These are phyloP conservation scores for Isatis lusitanica DNA, from an alignment of 441 rosid genomes.

Conservation along the genomic window DNA sequence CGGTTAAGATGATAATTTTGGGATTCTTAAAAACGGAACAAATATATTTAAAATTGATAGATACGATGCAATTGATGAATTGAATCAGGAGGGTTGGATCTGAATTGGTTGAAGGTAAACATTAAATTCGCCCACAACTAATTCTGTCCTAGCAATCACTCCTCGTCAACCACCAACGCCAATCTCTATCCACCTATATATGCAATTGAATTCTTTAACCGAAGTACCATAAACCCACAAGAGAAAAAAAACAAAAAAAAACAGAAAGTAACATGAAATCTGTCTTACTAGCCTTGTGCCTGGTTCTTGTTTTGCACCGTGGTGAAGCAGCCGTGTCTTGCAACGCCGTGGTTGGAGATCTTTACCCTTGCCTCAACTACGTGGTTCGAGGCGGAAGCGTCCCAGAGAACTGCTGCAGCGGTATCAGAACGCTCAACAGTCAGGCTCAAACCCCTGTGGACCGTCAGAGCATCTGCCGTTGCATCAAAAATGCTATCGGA, in stretches of 20 bases:
- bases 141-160: conserved; percentile 22
- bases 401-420: conserved; percentile 46
- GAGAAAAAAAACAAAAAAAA: not conserved
- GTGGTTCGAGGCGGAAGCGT: conserved; percentile 34
- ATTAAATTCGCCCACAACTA: conserved; percentile 34
- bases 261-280: conserved; percentile 29
- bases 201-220: conserved; percentile 9
- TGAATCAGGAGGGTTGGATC: conserved; percentile 13
- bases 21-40: too few species aligned
- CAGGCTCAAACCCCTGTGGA: conserved; percentile 41
- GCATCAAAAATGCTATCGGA: conserved; percentile 39
- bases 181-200: conserved; percentile 6
- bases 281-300: conserved; percentile 27
- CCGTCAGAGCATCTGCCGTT: conserved; percentile 46
- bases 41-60: not conserved
- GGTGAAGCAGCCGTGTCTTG: conserved; percentile 44
- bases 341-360: conserved; percentile 22
- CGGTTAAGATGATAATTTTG: too few species aligned
- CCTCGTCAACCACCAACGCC: conserved; percentile 26
- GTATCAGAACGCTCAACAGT: conserved; percentile 37
- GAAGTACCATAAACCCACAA: not conserved
- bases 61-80: not conserved
- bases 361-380: conserved; percentile 43
- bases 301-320: conserved; percentile 20
- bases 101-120: conserved; percentile 20